Conservation (phyloP, 2,329 filamentous ascomycete species). For the Beauveria varroae region DNA sequence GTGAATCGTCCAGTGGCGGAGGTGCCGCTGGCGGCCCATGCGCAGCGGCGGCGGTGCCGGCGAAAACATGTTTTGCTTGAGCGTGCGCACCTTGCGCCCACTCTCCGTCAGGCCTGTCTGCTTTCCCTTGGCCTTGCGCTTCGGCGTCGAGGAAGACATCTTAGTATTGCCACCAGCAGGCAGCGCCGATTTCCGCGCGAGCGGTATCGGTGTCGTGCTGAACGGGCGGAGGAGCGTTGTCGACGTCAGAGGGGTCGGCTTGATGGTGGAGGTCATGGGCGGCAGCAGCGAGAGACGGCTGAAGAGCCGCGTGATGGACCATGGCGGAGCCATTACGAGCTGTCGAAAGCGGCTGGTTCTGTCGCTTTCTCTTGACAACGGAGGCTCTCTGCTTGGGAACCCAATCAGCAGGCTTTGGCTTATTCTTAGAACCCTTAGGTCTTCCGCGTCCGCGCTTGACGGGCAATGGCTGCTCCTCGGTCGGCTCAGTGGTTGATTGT, state of each 20-base stretch:
- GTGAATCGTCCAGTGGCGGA: slow-evolving; percentile 98
- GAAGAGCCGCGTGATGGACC: slow-evolving; percentile 25
- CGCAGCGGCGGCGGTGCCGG: slow-evolving; percentile 63
- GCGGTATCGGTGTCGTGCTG: slow-evolving; percentile 24
- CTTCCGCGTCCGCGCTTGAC: slow-evolving; percentile 1
- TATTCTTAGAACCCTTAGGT: slow-evolving; percentile 1
- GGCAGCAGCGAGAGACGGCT: slow-evolving; percentile 16
- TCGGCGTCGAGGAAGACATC: slow-evolving; percentile 15
- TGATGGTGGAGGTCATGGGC: slow-evolving; percentile 7
- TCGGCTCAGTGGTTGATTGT: neutral
- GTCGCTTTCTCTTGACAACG: neutral
- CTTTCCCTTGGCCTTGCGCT: slow-evolving; percentile 13
- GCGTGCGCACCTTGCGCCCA: slow-evolving; percentile 35
- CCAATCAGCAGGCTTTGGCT: neutral
- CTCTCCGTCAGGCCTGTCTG: slow-evolving; percentile 24
- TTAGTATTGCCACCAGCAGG: slow-evolving; percentile 14
- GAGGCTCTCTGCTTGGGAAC: too few relatives aligned
- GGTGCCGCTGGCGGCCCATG: slow-evolving; percentile 76
- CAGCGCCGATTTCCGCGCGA: slow-evolving; percentile 21
- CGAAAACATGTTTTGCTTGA: slow-evolving; percentile 42
- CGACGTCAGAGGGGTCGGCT: too few relatives aligned
- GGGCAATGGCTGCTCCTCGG: neutral
- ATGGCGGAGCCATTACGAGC: slow-evolving; percentile 20
- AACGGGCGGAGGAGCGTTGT: slow-evolving; percentile 12
- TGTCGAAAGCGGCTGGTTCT: too few relatives aligned